Evolutionary conservation across 805 yeast genomes (phyloP), one percentile per base, ranked within the genome.

Genomic region (Debaryomyces tyrocola): DNA sequence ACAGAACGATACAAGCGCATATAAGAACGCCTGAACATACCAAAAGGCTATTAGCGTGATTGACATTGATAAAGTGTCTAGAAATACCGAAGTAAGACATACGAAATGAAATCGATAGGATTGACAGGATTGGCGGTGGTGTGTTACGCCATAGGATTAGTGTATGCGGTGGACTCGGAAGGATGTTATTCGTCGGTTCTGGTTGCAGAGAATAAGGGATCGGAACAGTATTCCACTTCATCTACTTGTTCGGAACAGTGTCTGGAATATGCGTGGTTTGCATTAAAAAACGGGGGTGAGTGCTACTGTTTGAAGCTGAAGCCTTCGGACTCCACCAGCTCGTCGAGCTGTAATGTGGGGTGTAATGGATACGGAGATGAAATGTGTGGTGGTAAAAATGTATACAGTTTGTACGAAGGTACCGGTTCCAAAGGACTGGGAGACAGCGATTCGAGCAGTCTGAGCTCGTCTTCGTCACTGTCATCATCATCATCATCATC

Each of bases 381-480:
- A 17, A 60, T 41, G 17, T 74, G 79, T 51, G 79, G 79, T 20
- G 78, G 79, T 15, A 8, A 49, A 2, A 40, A 44, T 31, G 63
- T 65, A 2, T 74, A 59, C 57, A 47, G 61, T 15, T 67, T 72
- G 5, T 70, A 56, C 41, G 41, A 31, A 3, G 71, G 71, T 20
- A 21, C 43, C 2, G 71, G 66, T 5, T 33, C 44, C 7, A 49
- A 33, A 41, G 51, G 44, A 36, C 27, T 24, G 27, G 27, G 27
- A 24, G 4, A 5, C 27, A 24, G 27, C 10, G 17, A 14, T 12
- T 31, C 34, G 17, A 14, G 17, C 14, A 47, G 31, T 45, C 33
- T 17, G 4, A 27, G 38, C 11, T 43, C 20, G 17, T 36, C 42
- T 34, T 31, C 37, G 14, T 33, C 53, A 1, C 40, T 52, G 9